A percentile compares a stretch with the other conserved stretches of the same genome.
Conservation (phyloP, 768 basidiomycete genomes). For the Boletus pseudopeckii region DNA sequence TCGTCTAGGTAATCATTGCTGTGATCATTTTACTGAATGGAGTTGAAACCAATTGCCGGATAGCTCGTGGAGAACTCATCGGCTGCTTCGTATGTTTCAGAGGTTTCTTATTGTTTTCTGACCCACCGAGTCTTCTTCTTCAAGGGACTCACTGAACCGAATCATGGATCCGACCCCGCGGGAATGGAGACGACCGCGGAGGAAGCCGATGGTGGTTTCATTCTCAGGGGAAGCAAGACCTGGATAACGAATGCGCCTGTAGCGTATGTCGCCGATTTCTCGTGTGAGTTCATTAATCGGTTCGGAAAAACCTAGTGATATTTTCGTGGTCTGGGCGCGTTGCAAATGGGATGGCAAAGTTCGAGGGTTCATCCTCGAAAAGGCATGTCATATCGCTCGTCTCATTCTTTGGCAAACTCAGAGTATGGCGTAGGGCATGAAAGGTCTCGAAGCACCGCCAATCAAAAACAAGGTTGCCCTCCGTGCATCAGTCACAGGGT, state of each 20-base stretch:
- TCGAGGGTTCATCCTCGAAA: constrained; percentile 88
- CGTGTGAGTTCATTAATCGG: constrained; percentile 6
- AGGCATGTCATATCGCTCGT: constrained; percentile 43
- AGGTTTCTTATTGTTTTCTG: not conserved
- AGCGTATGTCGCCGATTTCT: constrained; percentile 51
- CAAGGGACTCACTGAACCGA: constrained; percentile 93
- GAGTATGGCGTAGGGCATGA: constrained; percentile 53
- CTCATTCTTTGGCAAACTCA: not conserved
- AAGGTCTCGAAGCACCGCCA: constrained; percentile 77
- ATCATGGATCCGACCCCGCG: constrained; percentile 96
- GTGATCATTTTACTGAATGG: not conserved
- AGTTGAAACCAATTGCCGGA: constrained; percentile 5
- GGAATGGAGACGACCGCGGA: constrained; percentile 94
- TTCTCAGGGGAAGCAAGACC: constrained; percentile 89
- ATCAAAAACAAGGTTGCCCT: constrained; percentile 95
- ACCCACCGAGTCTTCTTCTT: not conserved
- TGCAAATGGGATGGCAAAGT: constrained; percentile 93
- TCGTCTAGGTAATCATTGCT: constrained; percentile 53
- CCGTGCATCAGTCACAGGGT: constrained; percentile 78
- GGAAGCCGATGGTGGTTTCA: constrained; percentile 80
- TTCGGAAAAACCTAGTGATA: constrained; percentile 48
- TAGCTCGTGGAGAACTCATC: constrained; percentile 80
- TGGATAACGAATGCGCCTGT: constrained; percentile 96
- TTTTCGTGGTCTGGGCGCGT: constrained; percentile 92
- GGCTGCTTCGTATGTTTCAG: constrained; percentile 81